phyloP scores from a whole-genome alignment of 176 grass and related monocot genomes.

The Tuctoria greenei region DNA sequence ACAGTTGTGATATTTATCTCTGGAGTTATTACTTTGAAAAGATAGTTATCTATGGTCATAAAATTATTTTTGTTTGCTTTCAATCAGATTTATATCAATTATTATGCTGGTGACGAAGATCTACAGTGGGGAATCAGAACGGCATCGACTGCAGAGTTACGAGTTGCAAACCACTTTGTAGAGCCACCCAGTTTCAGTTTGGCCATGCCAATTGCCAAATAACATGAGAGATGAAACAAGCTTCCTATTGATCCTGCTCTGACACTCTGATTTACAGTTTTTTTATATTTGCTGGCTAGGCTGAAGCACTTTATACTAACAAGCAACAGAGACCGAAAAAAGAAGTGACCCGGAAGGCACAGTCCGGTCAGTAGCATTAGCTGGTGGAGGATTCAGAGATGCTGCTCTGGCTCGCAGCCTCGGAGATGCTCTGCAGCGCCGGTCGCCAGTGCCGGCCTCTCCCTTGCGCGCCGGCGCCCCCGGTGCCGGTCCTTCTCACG shows the following conservation, averaged over 20 bases:
- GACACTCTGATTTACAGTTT: constrained; percentile 51
- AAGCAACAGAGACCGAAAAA: neutral
- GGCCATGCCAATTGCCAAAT: constrained; percentile 19
- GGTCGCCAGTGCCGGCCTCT: constrained; percentile 77
- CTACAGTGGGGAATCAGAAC: neutral
- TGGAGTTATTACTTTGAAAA: neutral
- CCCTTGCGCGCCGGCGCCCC: constrained; percentile 37
- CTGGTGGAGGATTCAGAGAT: constrained; percentile 46
- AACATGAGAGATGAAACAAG: constrained; percentile 22
- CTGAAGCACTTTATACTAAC: constrained; percentile 43
- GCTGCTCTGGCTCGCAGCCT: constrained; percentile 51
- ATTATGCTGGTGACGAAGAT: neutral
- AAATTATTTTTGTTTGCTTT: neutral
- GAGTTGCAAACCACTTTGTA: neutral
- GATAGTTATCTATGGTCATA: neutral
- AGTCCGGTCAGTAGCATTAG: constrained; percentile 23
- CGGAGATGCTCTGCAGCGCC: constrained; percentile 84
- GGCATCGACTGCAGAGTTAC: neutral
- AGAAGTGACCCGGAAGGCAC: neutral
- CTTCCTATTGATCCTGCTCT: constrained; percentile 39
- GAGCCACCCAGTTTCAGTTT: constrained; percentile 6
- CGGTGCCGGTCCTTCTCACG: constrained; percentile 59
- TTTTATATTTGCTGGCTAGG: constrained; percentile 31
- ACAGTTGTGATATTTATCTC: neutral
- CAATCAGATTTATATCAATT: neutral